These are phyloP conservation scores for Paralagenidium karlingii DNA, from an alignment of 352 stramenopile genomes.

Conservation along the genomic window DNA sequence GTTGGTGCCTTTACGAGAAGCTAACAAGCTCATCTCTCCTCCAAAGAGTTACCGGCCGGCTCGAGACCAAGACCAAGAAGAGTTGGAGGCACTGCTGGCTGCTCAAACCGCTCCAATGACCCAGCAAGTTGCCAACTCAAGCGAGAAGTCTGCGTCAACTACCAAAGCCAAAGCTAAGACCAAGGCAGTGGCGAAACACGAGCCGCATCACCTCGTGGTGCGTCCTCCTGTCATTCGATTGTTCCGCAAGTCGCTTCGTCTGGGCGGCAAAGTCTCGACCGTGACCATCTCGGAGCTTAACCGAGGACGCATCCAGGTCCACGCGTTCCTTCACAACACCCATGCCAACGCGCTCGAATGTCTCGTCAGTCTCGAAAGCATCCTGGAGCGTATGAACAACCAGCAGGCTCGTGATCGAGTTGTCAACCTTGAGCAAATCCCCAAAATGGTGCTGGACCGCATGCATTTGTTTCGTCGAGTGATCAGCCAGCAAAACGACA, in stretches of 20 bases:
- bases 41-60: no score
- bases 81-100: no score
- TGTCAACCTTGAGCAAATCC: slow-evolving; percentile 15
- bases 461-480: slow-evolving; percentile 30
- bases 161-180: no score
- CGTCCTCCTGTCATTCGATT: slow-evolving; percentile 31
- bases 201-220: no score
- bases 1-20: no score
- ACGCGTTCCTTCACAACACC: slow-evolving; percentile 31
- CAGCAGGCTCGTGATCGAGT: slow-evolving; percentile 14
- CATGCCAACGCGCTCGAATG: slow-evolving; percentile 6
- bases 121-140: no score
- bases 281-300: slow-evolving; percentile 51
- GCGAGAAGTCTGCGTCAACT: no score
- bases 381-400: slow-evolving; percentile 36
- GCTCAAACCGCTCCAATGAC: no score
- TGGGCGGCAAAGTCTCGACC: slow-evolving; percentile 28
- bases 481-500: no score
- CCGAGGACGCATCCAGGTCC: slow-evolving; percentile 40
- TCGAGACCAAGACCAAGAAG: no score
- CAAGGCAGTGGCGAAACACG: no score
- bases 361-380: slow-evolving; percentile 34
- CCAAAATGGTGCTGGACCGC: slow-evolving; percentile 39
- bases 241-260: slow-evolving; percentile 27
- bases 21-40: no score